A percentile compares a stretch with the other conserved stretches of the same genome.
Evolutionary conservation across 345 rosid genomes (phyloP).

Genomic region (Ceriops decandra): DNA sequence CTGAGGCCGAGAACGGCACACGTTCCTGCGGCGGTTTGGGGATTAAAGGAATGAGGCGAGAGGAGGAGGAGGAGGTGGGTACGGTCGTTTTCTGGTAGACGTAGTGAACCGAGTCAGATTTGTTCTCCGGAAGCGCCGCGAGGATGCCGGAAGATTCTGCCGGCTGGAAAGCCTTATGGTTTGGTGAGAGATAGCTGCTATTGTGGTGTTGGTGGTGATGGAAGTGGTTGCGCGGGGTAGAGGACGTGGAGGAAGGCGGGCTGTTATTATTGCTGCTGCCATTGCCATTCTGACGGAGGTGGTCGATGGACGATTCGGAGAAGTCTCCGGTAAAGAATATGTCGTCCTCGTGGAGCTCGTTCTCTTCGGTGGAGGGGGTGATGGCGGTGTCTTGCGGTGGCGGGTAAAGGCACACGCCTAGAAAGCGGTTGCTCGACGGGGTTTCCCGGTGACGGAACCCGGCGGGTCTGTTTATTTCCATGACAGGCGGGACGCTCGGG

Average conservation of each 20-base stretch:
- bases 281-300: neutral
- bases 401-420: constrained; percentile 25
- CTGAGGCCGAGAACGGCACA: constrained; percentile 9
- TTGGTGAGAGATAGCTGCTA: neutral
- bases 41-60: constrained; percentile 54
- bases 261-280: constrained; percentile 10
- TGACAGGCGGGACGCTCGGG: neutral
- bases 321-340: constrained; percentile 56
- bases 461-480: constrained; percentile 38
- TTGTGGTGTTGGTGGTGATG: constrained; percentile 15
- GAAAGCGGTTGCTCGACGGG: constrained; percentile 36
- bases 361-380: constrained; percentile 28
- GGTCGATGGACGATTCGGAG: constrained; percentile 23
- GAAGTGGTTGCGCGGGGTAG: neutral
- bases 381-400: constrained; percentile 27
- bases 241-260: constrained; percentile 30
- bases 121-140: constrained; percentile 61
- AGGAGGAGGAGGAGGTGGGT: constrained; percentile 33
- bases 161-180: constrained; percentile 1
- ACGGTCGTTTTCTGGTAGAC: constrained; percentile 53
- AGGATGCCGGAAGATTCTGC: constrained; percentile 67
- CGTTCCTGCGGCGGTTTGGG: constrained; percentile 75
- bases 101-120: constrained; percentile 24
- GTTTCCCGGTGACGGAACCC: constrained; percentile 31
- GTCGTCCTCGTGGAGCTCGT: constrained; percentile 70